phyloP scores from a whole-genome alignment of 306 rosid genomes.

The Dalbergia cultrata region DNA sequence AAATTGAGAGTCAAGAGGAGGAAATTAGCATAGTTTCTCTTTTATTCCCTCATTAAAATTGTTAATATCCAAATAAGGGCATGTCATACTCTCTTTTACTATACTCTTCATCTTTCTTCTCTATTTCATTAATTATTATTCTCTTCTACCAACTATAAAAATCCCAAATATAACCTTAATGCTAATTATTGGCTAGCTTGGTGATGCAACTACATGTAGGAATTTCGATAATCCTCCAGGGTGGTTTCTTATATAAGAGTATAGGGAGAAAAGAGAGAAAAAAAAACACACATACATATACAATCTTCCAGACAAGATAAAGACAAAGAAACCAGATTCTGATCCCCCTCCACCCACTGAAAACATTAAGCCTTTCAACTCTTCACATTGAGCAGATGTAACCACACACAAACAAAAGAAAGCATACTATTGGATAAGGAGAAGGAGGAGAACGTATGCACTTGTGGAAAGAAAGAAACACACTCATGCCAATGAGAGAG shows the following conservation, averaged over 20 bases:
- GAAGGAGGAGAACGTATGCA: neutral
- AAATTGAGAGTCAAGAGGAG: too few relatives aligned
- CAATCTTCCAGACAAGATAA: conserved; percentile 51
- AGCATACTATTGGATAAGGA: conserved; percentile 11
- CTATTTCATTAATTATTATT: too few relatives aligned
- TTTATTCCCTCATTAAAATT: too few relatives aligned
- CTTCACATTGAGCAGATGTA: conserved; percentile 60
- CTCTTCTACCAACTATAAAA: too few relatives aligned
- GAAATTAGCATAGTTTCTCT: too few relatives aligned
- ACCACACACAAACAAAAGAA: conserved; percentile 43
- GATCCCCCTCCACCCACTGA: conserved; percentile 66
- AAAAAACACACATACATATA: conserved; percentile 16
- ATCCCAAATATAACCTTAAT: too few relatives aligned
- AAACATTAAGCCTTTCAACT: conserved; percentile 46
- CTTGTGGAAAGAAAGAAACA: neutral
- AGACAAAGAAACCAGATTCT: conserved; percentile 64
- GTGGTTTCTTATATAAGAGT: conserved; percentile 61
- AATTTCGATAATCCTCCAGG: conserved; percentile 38
- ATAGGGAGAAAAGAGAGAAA: neutral
- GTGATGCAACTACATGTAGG: conserved; percentile 13
- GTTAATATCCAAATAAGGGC: too few relatives aligned
- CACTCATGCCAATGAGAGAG: neutral
- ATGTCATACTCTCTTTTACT: too few relatives aligned
- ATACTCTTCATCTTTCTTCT: too few relatives aligned
- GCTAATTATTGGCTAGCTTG: neutral